Evolutionary conservation across 2,329 filamentous ascomycete genomes (phyloP), one percentile per base, ranked within the genome.

Genomic region (Acrocalymma vagum): DNA sequence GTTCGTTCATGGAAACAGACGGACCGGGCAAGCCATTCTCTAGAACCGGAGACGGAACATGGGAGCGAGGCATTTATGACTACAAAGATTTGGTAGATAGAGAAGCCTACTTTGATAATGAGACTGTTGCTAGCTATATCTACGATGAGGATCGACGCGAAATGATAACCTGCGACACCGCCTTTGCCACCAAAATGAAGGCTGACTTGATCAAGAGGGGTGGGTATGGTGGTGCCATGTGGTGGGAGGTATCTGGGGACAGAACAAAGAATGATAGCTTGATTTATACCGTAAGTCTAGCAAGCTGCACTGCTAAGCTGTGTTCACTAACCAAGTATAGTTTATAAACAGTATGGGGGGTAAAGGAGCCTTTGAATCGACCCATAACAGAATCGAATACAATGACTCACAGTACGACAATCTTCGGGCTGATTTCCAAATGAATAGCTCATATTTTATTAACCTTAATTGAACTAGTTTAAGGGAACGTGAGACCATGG

Each of bases 201-300:
- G 83, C 84, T 2, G 72, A 80, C 10, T 95, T 84, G 64, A 81
- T 96, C 60, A 79, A 76, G 58, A 65, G 79, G n/a, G 73, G 79
- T 35, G 77, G 81, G 0, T 78, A 96, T 0, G 91, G 90, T 2
- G 92, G 92, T 15, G 89, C 81, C 13, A 96, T 96, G 91, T 96
- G 90, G 90, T 94, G 88, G 88, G 91, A 96, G 73, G 89, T 83
- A 57, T 92, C 86, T 59, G 85, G 81, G 1, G 92, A 96, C 66
- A 85, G 85, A 2, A 84, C 83, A 0, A 67, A 67, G 7, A 73
- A 78, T 0, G 93, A 88, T 56, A 56, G 53, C 35, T 63, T 96
- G 61, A 90, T 75, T 35, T 56, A 56, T 22, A 55, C 65, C 23
- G 65, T 66, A 47, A 45, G 61, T 55, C 28, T 39, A n/a, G n/a